Evolutionary conservation across 768 basidiomycete species (phyloP).

Genomic region (Lactarius trivialis): DNA sequence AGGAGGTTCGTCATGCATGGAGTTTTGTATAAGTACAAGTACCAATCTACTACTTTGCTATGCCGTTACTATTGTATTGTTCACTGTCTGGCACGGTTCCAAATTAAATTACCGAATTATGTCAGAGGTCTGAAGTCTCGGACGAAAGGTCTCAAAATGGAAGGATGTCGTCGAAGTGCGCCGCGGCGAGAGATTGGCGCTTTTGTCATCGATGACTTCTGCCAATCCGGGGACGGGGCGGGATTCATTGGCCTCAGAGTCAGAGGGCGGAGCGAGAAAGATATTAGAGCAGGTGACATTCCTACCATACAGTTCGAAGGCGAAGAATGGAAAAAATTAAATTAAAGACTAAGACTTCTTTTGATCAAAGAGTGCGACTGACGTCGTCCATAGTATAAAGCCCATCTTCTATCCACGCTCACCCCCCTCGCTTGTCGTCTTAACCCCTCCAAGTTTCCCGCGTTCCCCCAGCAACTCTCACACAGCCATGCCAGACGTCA

Average conservation of each 20-base stretch:
- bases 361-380: neutral
- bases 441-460: neutral
- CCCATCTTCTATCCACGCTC: neutral
- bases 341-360: neutral
- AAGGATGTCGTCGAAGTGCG: neutral
- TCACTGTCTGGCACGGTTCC: too few species aligned
- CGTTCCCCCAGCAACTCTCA: neutral
- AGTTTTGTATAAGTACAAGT: neutral
- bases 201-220: neutral
- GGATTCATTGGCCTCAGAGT: neutral
- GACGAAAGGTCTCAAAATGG: neutral
- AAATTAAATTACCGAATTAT: neutral
- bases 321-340: neutral
- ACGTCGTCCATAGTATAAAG: neutral
- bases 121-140: neutral
- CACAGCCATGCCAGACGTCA: slow-evolving; percentile 31
- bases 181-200: neutral
- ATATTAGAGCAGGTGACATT: neutral
- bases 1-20: neutral
- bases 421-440: neutral
- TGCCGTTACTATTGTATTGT: too few species aligned
- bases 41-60: neutral
- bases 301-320: neutral
- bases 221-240: neutral
- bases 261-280: neutral